These are phyloP conservation scores for Rubus parviflorus DNA, from an alignment of 306 rosid genomes.

Conservation along the genomic window DNA sequence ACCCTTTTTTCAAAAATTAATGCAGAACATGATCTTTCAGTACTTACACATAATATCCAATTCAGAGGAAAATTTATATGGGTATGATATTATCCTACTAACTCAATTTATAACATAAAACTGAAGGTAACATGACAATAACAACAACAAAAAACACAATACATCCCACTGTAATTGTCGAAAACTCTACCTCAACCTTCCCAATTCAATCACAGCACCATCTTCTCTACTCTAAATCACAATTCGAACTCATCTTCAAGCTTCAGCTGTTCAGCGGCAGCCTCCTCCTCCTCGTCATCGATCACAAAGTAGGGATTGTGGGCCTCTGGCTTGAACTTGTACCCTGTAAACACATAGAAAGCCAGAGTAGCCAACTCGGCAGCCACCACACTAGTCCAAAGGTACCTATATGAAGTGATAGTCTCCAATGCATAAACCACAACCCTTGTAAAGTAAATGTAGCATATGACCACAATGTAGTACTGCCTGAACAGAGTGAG, in stretches of 20 bases:
- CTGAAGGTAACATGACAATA: conserved; percentile 16
- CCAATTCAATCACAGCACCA: conserved; percentile 29
- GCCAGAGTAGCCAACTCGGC: conserved; percentile 84
- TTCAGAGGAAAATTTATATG: conserved; percentile 20
- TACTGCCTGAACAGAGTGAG: conserved; percentile 86
- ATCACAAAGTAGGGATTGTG: conserved; percentile 90
- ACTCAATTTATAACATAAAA: conserved; percentile 26
- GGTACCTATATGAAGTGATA: conserved; percentile 82
- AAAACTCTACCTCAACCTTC: conserved; percentile 43
- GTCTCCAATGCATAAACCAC: conserved; percentile 93
- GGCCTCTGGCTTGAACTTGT: conserved; percentile 89
- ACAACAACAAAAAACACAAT: conserved; percentile 41
- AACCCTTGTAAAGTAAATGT: conserved; percentile 91
- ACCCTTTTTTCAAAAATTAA: conserved; percentile 19
- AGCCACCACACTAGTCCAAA: conserved; percentile 92
- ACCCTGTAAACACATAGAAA: conserved; percentile 80
- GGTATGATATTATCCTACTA: conserved; percentile 26
- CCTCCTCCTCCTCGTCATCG: conserved; percentile 97
- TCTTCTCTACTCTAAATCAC: conserved; percentile 42
- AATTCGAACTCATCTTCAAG: conserved; percentile 93
- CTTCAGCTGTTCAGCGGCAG: conserved; percentile 89
- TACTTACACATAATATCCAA: conserved; percentile 31
- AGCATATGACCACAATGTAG: conserved; percentile 86
- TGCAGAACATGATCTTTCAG: conserved; percentile 35
- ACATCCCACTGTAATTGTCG: conserved; percentile 34